A percentile compares a stretch with the other conserved stretches of the same genome.
Conservation (phyloP, 1,284 basidiomycete genomes). For the Puccinia polysora region DNA sequence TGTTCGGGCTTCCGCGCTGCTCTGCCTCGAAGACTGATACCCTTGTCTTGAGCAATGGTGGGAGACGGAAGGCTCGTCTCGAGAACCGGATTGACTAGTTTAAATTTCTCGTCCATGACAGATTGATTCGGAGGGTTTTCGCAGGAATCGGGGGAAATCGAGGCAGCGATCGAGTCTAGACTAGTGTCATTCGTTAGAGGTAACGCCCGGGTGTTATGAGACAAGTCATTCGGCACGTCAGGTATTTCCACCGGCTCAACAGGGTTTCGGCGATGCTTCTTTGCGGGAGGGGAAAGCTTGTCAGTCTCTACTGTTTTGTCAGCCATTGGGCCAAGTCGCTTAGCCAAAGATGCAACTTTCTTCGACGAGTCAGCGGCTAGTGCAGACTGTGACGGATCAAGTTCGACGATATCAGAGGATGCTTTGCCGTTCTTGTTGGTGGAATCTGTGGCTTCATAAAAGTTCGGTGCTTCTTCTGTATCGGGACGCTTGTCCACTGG, state of each 20-base stretch:
- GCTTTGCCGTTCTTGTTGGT: background rate
- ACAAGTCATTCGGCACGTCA: background rate
- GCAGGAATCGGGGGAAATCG: constrained; percentile 9
- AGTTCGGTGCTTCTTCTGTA: constrained; percentile 13
- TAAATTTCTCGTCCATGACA: background rate
- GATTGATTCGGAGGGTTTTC: background rate
- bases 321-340: constrained; percentile 32
- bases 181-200: background rate
- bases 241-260: constrained; percentile 2
- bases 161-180: background rate
- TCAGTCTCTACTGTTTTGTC: background rate
- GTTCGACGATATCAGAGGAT: constrained; percentile 7
- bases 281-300: constrained; percentile 14
- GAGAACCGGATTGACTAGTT: background rate
- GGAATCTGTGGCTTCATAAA: constrained; percentile 1
- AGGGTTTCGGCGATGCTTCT: constrained; percentile 18
- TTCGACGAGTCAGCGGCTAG: background rate
- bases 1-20: constrained; percentile 13
- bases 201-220: background rate
- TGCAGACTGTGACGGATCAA: background rate
- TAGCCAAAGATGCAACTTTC: constrained; percentile 17
- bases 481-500: background rate
- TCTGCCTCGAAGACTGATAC: constrained; percentile 39
- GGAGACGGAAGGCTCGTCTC: background rate
- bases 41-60: constrained; percentile 9